Percentiles rank a stretch among this genome's conserved stretches.
These are phyloP conservation scores for Hypoxylon sp. DNA, from an alignment of 2,329 filamentous ascomycete species.

Conservation along the genomic window DNA sequence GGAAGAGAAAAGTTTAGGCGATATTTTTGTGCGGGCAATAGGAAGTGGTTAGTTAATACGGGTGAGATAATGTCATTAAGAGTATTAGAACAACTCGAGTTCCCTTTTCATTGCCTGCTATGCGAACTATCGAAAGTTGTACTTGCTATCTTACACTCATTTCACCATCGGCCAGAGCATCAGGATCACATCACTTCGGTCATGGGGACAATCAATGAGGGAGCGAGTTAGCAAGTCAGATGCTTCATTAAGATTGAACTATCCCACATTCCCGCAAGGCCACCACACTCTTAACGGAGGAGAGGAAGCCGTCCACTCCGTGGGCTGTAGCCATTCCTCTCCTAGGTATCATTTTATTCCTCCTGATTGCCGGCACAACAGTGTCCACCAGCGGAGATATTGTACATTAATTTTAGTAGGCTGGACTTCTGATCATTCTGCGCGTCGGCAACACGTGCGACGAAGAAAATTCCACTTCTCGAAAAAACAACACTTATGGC, in stretches of 20 bases:
- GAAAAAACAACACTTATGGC: conserved; percentile 20
- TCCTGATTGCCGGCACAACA: conserved; percentile 15
- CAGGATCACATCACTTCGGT: not conserved
- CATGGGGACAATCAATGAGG: not conserved
- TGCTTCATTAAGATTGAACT: conserved; percentile 40
- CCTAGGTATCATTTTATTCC: conserved; percentile 36
- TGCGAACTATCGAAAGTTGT: not conserved
- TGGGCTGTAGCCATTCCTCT: conserved; percentile 17
- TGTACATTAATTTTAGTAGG: conserved; percentile 42
- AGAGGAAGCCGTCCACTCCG: conserved; percentile 17
- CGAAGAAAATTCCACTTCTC: conserved; percentile 6
- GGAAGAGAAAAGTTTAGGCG: not conserved
- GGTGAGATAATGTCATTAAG: not conserved
- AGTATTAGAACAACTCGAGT: not conserved
- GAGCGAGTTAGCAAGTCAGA: conserved; percentile 23
- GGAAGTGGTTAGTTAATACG: not conserved
- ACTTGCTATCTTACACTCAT: not conserved
- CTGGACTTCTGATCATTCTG: conserved; percentile 22
- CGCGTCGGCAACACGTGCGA: conserved; percentile 19
- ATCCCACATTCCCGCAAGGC: conserved; percentile 27
- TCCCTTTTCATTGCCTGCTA: not conserved
- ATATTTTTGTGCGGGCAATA: not conserved
- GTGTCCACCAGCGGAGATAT: conserved; percentile 28
- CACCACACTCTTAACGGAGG: conserved; percentile 21
- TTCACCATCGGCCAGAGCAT: not conserved